These are phyloP conservation scores for Suillus luteus DNA, from an alignment of 768 basidiomycete genomes.

Conservation along the genomic window DNA sequence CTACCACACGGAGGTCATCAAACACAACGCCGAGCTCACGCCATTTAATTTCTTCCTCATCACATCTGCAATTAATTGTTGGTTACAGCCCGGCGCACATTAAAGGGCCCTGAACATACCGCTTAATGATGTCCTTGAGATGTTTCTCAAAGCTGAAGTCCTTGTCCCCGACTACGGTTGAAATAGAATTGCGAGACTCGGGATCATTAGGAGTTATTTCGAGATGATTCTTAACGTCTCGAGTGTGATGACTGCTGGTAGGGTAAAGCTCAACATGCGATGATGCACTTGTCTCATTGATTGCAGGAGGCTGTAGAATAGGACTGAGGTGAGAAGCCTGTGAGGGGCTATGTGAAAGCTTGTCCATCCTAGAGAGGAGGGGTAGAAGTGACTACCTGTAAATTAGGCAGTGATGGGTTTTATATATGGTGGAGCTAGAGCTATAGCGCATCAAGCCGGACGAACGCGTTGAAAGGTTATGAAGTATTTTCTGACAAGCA, in stretches of 20 bases:
- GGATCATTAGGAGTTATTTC: neutral
- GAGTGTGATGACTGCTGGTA: too few relatives aligned
- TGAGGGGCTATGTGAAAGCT: neutral
- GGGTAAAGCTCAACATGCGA: neutral
- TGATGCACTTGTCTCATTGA: neutral
- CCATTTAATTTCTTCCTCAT: conserved; percentile 31
- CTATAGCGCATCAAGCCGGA: neutral
- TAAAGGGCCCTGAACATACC: conserved; percentile 14
- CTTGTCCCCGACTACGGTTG: neutral
- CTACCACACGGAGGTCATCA: conserved; percentile 52
- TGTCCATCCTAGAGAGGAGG: neutral
- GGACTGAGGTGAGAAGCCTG: neutral
- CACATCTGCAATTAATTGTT: conserved; percentile 28
- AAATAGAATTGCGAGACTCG: neutral
- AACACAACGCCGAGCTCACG: conserved; percentile 55
- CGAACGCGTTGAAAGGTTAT: neutral
- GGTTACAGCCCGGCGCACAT: neutral
- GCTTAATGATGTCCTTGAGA: conserved; percentile 19
- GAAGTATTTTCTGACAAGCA: neutral
- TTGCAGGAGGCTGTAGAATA: too few relatives aligned
- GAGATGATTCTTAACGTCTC: too few relatives aligned
- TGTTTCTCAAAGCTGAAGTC: conserved; percentile 17
- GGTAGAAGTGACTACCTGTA: neutral
- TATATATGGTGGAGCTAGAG: neutral
- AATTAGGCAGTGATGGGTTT: neutral